phyloP scores from a whole-genome alignment of 176 grass and related monocot species.

The Oryza coarctata region DNA sequence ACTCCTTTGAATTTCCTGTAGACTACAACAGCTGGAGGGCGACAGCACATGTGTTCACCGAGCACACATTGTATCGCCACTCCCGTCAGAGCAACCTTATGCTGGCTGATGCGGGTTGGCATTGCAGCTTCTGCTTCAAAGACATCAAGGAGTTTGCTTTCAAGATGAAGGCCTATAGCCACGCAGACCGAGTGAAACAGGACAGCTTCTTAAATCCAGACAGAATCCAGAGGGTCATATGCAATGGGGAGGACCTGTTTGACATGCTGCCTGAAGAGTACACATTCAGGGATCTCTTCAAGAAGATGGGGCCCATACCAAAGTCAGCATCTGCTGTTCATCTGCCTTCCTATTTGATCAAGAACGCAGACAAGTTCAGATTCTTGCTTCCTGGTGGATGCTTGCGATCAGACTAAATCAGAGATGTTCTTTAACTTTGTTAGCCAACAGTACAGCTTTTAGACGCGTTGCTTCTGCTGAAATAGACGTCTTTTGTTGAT shows the following conservation, averaged over 20 bases:
- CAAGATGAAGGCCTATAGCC: conserved; percentile 96
- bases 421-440: conserved; percentile 25
- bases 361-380: conserved; percentile 64
- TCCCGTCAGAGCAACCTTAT: conserved; percentile 78
- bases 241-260: conserved; percentile 81
- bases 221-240: conserved; percentile 92
- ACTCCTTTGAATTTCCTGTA: conserved; percentile 94
- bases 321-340: conserved; percentile 78
- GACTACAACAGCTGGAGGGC: conserved; percentile 82
- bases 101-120: conserved; percentile 85
- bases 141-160: conserved; percentile 81
- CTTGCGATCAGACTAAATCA: conserved; percentile 60
- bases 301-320: conserved; percentile 74
- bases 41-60: conserved; percentile 59
- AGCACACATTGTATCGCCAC: conserved; percentile 68
- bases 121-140: conserved; percentile 97
- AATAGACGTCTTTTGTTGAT: conserved; percentile 4
- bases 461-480: conserved; percentile 33
- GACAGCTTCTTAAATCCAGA: conserved; percentile 59
- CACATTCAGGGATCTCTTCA: conserved; percentile 74
- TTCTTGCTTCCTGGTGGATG: conserved; percentile 95
- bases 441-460: conserved; percentile 42
- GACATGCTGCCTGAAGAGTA: conserved; percentile 98
- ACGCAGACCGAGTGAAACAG: conserved; percentile 68
- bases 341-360: conserved; percentile 76